These are phyloP conservation scores for Cercophora samala DNA, from an alignment of 495 filamentous ascomycete species.

Conservation along the genomic window DNA sequence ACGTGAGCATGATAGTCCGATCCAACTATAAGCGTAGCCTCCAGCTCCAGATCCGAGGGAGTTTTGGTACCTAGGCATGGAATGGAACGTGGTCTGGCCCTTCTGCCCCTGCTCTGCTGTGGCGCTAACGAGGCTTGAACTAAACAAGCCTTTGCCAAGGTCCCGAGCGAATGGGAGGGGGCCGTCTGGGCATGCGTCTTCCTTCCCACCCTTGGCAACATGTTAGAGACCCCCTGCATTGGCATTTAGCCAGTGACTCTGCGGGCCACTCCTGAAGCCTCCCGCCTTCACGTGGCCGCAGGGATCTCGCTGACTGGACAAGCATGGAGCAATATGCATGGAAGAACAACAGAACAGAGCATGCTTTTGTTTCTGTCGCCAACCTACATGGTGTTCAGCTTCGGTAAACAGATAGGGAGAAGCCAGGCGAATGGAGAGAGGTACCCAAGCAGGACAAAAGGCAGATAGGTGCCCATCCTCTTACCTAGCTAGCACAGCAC, in stretches of 20 bases:
- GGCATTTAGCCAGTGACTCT: not conserved
- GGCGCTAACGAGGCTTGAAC: not conserved
- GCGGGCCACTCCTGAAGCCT: not conserved
- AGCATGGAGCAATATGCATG: not conserved
- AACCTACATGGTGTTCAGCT: not conserved
- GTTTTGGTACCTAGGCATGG: too few species aligned
- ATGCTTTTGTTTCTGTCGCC: not conserved
- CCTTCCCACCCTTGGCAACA: not conserved
- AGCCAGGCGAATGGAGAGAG: not conserved
- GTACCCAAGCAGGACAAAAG: not conserved
- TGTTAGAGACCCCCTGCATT: not conserved
- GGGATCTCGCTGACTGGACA: not conserved
- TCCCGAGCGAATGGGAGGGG: slow-evolving; percentile 4
- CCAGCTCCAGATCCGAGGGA: not conserved
- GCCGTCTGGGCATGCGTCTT: not conserved
- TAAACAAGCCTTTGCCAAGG: slow-evolving; percentile 5
- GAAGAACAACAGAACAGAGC: not conserved
- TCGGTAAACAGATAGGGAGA: not conserved
- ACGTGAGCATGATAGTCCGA: too few species aligned
- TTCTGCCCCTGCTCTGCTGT: not conserved
- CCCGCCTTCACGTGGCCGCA: not conserved
- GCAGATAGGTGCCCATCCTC: not conserved
- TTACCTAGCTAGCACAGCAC: too few species aligned
- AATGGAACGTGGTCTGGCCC: not conserved
- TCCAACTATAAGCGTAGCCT: not conserved